These are phyloP conservation scores for Quercus parvula DNA, from an alignment of 306 rosid species.

Conservation along the genomic window DNA sequence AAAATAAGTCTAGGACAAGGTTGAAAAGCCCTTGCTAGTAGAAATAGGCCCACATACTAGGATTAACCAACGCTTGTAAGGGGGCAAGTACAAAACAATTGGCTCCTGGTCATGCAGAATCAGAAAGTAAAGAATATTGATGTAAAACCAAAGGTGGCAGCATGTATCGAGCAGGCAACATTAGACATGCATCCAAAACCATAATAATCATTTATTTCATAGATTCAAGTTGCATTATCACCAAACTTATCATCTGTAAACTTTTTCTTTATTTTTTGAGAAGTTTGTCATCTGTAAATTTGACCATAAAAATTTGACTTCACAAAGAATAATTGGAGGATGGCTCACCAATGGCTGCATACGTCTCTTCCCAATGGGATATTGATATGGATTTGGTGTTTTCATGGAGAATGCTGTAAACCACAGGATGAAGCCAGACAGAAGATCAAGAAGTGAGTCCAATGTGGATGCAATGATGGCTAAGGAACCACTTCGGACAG, in stretches of 20 bases:
- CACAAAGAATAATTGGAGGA: slow-evolving; percentile 4
- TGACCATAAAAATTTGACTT: neutral
- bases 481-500: slow-evolving; percentile 85
- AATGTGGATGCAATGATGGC: slow-evolving; percentile 97
- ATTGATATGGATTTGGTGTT: slow-evolving; percentile 94
- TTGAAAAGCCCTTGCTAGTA: neutral
- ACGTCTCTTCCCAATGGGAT: slow-evolving; percentile 94
- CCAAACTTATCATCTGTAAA: neutral
- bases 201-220: neutral
- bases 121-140: neutral
- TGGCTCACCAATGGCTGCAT: slow-evolving; percentile 92
- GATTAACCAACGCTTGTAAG: neutral
- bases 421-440: slow-evolving; percentile 97
- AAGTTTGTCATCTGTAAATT: neutral
- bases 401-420: slow-evolving; percentile 99
- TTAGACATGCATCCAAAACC: neutral
- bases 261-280: neutral
- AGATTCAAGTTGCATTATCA: neutral
- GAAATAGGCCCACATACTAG: neutral
- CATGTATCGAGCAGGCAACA: neutral
- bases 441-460: slow-evolving; percentile 96
- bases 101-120: too few relatives aligned
- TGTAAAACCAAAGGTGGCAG: neutral
- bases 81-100: neutral
- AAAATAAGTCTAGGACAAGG: neutral